A percentile compares a stretch with the other conserved stretches of the same genome.
Conservation (phyloP, 768 basidiomycete species). For the Mycena sanguinolenta region DNA sequence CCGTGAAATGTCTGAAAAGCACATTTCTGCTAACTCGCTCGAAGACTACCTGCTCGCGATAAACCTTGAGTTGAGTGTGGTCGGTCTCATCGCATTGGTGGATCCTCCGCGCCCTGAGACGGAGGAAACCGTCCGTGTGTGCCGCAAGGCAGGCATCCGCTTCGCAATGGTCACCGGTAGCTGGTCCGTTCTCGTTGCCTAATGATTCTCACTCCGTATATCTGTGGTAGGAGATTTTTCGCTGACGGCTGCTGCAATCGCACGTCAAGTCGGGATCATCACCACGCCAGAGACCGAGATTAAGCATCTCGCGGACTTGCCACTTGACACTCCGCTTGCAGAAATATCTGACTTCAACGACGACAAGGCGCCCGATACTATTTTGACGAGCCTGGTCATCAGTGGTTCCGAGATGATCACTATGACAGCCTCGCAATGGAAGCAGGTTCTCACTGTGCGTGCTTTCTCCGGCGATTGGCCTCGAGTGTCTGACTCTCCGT, state of each 20-base stretch:
- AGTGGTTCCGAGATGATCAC: conserved; percentile 56
- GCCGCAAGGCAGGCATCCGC: conserved; percentile 69
- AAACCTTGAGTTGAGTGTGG: conserved; percentile 62
- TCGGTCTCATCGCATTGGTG: conserved; percentile 71
- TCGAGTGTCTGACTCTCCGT: conserved; percentile 29
- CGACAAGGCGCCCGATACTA: conserved; percentile 40
- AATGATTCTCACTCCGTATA: not conserved
- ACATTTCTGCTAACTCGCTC: conserved; percentile 51
- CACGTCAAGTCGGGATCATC: conserved; percentile 71
- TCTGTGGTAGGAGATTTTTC: conserved; percentile 62
- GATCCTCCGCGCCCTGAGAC: conserved; percentile 73
- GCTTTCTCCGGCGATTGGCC: not conserved
- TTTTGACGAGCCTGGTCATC: conserved; percentile 54
- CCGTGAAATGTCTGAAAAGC: conserved; percentile 47
- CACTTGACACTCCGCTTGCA: conserved; percentile 40
- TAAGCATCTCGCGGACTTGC: conserved; percentile 55
- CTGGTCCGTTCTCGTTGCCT: conserved; percentile 3
- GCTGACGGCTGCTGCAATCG: conserved; percentile 73
- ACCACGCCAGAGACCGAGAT: conserved; percentile 50
- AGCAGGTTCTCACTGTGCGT: conserved; percentile 43
- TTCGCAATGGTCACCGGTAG: conserved; percentile 74
- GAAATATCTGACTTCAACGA: conserved; percentile 47
- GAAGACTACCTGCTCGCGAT: conserved; percentile 59
- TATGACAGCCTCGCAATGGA: conserved; percentile 49
- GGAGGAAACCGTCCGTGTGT: conserved; percentile 62